phyloP scores from a whole-genome alignment of 352 stramenopile genomes.

The Globisporangium echinulatum region DNA sequence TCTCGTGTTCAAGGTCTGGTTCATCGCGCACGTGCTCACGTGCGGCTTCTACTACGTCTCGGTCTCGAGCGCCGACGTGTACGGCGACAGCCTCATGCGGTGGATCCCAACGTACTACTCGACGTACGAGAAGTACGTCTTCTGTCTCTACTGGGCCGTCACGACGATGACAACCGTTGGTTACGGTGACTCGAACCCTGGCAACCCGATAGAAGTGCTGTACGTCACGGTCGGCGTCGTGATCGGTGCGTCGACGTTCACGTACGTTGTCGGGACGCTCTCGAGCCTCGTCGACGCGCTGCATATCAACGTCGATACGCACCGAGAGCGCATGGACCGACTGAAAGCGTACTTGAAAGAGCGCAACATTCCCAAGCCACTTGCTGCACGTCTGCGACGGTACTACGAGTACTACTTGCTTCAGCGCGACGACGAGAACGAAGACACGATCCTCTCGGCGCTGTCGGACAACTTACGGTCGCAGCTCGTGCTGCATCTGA shows the following conservation, averaged over 20 bases:
- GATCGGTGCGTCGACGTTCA: conserved; percentile 60
- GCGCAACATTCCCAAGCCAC: conserved; percentile 42
- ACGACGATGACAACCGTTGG: conserved; percentile 80
- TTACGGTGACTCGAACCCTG: conserved; percentile 61
- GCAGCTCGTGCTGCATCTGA: conserved; percentile 70
- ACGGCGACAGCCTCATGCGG: conserved; percentile 24
- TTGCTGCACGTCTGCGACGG: conserved; percentile 43
- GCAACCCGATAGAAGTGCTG: conserved; percentile 47
- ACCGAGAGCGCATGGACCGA: conserved; percentile 58
- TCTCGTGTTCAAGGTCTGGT: conserved; percentile 51
- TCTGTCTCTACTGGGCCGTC: conserved; percentile 69
- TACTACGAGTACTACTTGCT: conserved; percentile 83
- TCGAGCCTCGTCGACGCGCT: conserved; percentile 70
- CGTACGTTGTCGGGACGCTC: conserved; percentile 76
- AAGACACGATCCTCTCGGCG: conserved; percentile 58
- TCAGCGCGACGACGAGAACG: conserved; percentile 65
- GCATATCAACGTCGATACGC: conserved; percentile 40
- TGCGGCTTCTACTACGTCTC: conserved; percentile 65
- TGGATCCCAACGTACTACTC: conserved; percentile 21
- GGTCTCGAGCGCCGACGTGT: conserved; percentile 20
- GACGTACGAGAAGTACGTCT: conserved; percentile 52
- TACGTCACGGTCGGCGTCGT: conserved; percentile 52
- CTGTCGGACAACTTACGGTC: conserved; percentile 72
- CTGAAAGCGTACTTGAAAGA: conserved; percentile 77
- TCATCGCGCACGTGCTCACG: conserved; percentile 54